These are phyloP conservation scores for Roridomyces roridus DNA, from an alignment of 768 basidiomycete genomes.

Conservation along the genomic window DNA sequence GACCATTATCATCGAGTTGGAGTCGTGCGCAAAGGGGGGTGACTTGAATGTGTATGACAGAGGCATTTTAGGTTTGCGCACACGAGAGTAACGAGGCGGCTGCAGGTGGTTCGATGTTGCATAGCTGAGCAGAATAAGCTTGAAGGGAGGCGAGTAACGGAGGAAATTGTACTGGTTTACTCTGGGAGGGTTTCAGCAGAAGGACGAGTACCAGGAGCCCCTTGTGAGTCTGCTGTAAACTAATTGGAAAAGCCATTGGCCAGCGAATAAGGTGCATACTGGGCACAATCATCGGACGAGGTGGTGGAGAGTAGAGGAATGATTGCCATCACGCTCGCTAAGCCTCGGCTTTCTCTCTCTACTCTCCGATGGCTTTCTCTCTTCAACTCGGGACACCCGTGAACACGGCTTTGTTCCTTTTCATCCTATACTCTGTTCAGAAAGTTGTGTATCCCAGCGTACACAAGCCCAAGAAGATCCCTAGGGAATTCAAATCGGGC, in stretches of 20 bases:
- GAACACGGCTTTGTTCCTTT: constrained; percentile 79
- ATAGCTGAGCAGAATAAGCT: constrained; percentile 14
- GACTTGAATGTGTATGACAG: constrained; percentile 17
- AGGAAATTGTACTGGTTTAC: constrained; percentile 23
- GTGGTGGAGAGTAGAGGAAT: not conserved
- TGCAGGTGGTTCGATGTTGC: constrained; percentile 15
- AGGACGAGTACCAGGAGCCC: not conserved
- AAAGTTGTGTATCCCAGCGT: constrained; percentile 76
- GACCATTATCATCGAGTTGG: constrained; percentile 19
- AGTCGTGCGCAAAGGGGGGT: constrained; percentile 3
- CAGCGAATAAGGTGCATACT: constrained; percentile 3
- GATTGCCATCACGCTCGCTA: not conserved
- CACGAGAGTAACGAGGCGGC: constrained; percentile 22
- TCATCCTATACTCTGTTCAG: constrained; percentile 80
- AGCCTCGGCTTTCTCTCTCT: too few species aligned
- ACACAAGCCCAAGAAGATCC: constrained; percentile 53
- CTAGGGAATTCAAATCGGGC: constrained; percentile 75
- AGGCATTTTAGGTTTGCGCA: constrained; percentile 19
- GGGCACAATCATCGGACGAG: constrained; percentile 17
- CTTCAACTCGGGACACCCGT: constrained; percentile 72
- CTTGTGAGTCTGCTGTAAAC: constrained; percentile 12
- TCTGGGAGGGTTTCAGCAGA: constrained; percentile 22
- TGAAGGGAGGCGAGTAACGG: not conserved
- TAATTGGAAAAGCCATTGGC: not conserved
- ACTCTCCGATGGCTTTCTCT: constrained; percentile 40